A percentile compares a stretch with the other conserved stretches of the same genome.
These are phyloP conservation scores for Aspergillus affinis DNA, from an alignment of 495 filamentous ascomycete species.

Conservation along the genomic window DNA sequence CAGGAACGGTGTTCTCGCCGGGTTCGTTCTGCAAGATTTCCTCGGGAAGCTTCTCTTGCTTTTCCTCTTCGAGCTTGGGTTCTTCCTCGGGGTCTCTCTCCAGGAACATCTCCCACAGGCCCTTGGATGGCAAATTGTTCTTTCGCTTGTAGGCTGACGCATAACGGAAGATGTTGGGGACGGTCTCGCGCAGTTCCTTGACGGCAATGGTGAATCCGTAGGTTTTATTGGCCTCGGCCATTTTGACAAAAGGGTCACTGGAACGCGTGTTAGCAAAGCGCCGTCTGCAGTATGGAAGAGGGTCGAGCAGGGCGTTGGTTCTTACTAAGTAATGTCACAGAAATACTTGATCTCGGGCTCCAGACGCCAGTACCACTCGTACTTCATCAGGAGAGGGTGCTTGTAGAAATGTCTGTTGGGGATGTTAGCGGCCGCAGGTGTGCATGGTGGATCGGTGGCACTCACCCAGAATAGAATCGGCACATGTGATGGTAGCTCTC, in stretches of 20 bases:
- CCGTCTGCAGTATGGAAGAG: background rate
- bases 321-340: slow-evolving; percentile 99
- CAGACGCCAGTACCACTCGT: slow-evolving; percentile 99
- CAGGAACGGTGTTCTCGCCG: slow-evolving; percentile 65
- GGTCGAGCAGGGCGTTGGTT: background rate
- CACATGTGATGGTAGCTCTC: slow-evolving; percentile 99
- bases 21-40: slow-evolving; percentile 79
- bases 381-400: slow-evolving; percentile 91
- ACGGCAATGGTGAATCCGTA: slow-evolving; percentile 99
- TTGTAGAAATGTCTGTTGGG: slow-evolving; percentile 86
- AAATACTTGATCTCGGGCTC: slow-evolving; percentile 99
- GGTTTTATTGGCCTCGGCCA: slow-evolving; percentile 91
- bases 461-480: slow-evolving; percentile 95
- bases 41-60: slow-evolving; percentile 71
- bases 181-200: slow-evolving; percentile 96
- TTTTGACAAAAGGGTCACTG: slow-evolving; percentile 93
- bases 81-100: slow-evolving; percentile 63
- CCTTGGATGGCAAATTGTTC: slow-evolving; percentile 87
- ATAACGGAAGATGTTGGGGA: slow-evolving; percentile 98
- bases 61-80: slow-evolving; percentile 61
- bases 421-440: slow-evolving; percentile 16
- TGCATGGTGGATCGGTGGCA: slow-evolving; percentile 17
- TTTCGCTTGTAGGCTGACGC: slow-evolving; percentile 97
- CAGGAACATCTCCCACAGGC: slow-evolving; percentile 98
- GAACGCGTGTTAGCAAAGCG: slow-evolving; percentile 25